These are phyloP conservation scores for Nannochloropsis oceanica DNA, from an alignment of 108 stramenopile genomes.

Conservation along the genomic window DNA sequence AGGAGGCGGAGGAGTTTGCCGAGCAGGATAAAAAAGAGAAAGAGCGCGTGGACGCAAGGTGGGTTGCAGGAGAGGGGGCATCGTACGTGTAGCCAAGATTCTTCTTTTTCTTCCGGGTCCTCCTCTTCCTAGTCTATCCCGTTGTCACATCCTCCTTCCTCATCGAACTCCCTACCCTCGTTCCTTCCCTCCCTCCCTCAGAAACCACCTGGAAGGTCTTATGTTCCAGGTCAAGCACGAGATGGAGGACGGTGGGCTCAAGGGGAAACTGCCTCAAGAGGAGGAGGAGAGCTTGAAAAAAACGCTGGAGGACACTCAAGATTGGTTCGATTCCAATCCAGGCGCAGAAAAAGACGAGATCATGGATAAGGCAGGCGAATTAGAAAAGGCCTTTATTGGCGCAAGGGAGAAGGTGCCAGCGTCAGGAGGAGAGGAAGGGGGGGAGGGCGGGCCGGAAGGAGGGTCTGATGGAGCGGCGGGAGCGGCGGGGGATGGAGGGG, in stretches of 20 bases:
- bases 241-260: neutral
- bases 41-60: neutral
- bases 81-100: neutral
- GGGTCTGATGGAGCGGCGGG: neutral
- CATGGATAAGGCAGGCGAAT: neutral
- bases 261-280: neutral
- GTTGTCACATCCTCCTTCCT: neutral
- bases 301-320: neutral
- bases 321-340: neutral
- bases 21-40: constrained; percentile 52
- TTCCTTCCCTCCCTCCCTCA: neutral
- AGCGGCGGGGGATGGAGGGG: neutral
- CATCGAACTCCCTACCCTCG: neutral
- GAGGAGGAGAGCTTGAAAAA: neutral
- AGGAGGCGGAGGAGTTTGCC: constrained; percentile 75
- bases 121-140: neutral
- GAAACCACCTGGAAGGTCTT: neutral
- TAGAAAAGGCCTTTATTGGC: neutral
- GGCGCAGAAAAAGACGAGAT: neutral
- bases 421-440: neutral
- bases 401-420: neutral
- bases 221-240: neutral
- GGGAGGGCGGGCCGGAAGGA: neutral
- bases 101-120: neutral
- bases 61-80: neutral